Base-by-base conservation (phyloP, 1,284 basidiomycete genomes). In the Trichosporon asahii region DNA sequence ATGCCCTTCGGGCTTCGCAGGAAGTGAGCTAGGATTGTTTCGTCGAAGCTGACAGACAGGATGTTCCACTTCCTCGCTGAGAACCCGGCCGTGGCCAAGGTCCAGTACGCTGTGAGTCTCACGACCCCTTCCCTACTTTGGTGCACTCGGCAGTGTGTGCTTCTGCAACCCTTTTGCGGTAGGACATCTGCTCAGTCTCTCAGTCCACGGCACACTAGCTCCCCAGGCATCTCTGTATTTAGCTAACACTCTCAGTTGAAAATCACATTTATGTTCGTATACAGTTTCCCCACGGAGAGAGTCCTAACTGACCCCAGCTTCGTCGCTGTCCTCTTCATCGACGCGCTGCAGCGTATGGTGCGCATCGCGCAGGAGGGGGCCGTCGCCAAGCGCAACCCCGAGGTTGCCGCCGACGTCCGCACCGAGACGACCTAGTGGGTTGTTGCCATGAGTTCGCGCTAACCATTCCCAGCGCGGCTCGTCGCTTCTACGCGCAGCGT, bases 301-400 rank as follows among this genome's bases (percentile, higher is more conserved):
- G 2, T 14, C 9, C 8, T 15, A 9, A 46, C 60, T 67, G 27
- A 64, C 40, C 2, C 14, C 76, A 95, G 93, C 74, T 97, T 96
- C 78, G 90, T 97, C 0, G 92, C 86, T 1, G 89, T 98, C 2
- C 74, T 84, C 21, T 86, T 86, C 75, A 80, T 85, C 57, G 95
- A 98, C 76, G 94, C 95, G 29, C 86, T 96, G 55, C 95, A 98
- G 84, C 88, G 95, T 74, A 95, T 97, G 92, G 89, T 91, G 85
- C 89, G 93, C 70, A 90, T 96, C 46, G 90, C 90, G 18, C 81
- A 84, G 75, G 83, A 85, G 72, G 81, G 83, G 0, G 90, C 95
- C 57, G 79, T 88, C 25, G 89, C 91, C 15, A 93, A 91, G 79
- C 80, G 86, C 61, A 87, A 87, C 33, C 86, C 85, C 61, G 87